These are phyloP conservation scores for Neospermospora avenae DNA, from an alignment of 2,329 filamentous ascomycete species.

Conservation along the genomic window DNA sequence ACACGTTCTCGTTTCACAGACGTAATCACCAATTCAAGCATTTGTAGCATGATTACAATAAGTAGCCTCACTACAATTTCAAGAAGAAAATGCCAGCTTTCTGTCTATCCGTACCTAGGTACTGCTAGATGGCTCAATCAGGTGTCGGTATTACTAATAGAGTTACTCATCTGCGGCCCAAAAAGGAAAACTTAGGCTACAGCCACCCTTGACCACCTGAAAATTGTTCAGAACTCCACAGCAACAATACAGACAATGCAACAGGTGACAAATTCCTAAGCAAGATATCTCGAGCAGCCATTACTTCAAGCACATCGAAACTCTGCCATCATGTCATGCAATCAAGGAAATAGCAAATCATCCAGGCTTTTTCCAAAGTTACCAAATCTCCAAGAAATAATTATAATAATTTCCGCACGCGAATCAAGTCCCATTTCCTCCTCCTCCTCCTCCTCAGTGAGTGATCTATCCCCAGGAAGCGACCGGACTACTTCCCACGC, in stretches of 20 bases:
- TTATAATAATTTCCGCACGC: no score
- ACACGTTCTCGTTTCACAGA: not conserved
- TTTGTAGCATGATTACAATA: not conserved
- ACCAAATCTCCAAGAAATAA: no score
- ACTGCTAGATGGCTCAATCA: not conserved
- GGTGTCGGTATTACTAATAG: not conserved
- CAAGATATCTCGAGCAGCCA: slow-evolving; percentile 1
- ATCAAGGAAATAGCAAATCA: no score
- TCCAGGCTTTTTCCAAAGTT: no score
- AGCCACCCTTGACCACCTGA: slow-evolving; percentile 1
- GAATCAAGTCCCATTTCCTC: no score
- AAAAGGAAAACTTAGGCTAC: not conserved
- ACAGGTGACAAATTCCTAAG: not conserved
- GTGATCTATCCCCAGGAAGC: not conserved
- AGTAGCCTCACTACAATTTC: no score
- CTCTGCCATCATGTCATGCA: not conserved
- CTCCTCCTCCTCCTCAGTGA: no score
- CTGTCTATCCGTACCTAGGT: no score
- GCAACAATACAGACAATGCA: slow-evolving; percentile 1
- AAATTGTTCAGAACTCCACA: not conserved
- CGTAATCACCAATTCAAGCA: not conserved
- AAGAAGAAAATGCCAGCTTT: not conserved
- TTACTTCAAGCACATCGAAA: not conserved
- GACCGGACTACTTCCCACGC: not conserved
- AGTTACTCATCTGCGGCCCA: not conserved